Percentiles rank a stretch among this genome's conserved stretches.
Conservation (phyloP, 2,329 filamentous ascomycete genomes). For the Pyricularia sp. region DNA sequence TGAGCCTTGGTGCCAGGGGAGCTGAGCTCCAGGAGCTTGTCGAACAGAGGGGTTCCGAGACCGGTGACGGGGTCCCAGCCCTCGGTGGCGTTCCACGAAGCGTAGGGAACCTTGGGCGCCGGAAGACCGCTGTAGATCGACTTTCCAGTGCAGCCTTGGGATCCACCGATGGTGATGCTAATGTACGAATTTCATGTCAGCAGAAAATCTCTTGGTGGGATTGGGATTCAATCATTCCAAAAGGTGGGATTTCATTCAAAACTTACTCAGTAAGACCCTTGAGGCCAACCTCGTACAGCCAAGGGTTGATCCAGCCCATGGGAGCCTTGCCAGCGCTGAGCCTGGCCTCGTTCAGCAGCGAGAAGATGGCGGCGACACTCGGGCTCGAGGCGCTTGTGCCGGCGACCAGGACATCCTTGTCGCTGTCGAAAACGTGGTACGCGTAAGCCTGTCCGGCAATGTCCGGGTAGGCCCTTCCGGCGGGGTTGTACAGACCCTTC, state of each 20-base stretch:
- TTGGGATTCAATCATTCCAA: not conserved
- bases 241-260: not conserved
- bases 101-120: slow-evolving; percentile 2
- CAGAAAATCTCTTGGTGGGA: not conserved
- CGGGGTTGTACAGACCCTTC: slow-evolving; percentile 27
- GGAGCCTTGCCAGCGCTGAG: slow-evolving; percentile 31
- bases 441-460: slow-evolving; percentile 43
- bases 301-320: slow-evolving; percentile 40
- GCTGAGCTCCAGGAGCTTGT: slow-evolving; percentile 7
- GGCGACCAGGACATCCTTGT: slow-evolving; percentile 15
- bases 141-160: slow-evolving; percentile 4
- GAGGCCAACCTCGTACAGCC: slow-evolving; percentile 22
- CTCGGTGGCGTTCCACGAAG: slow-evolving; percentile 8
- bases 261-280: slow-evolving; percentile 7
- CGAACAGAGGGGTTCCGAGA: slow-evolving; percentile 7
- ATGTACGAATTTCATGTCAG: not conserved
- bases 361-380: slow-evolving; percentile 38
- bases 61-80: slow-evolving; percentile 8
- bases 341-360: slow-evolving; percentile 40
- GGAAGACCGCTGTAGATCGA: not conserved
- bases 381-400: slow-evolving; percentile 40
- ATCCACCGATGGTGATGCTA: slow-evolving; percentile 7
- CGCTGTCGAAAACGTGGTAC: slow-evolving; percentile 27
- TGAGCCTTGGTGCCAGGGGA: not conserved
- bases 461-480: slow-evolving; percentile 36